Evolutionary conservation across 2,329 filamentous ascomycete genomes (phyloP), one percentile per base, ranked within the genome.

Genomic region (Taxawa tesnikishii): DNA sequence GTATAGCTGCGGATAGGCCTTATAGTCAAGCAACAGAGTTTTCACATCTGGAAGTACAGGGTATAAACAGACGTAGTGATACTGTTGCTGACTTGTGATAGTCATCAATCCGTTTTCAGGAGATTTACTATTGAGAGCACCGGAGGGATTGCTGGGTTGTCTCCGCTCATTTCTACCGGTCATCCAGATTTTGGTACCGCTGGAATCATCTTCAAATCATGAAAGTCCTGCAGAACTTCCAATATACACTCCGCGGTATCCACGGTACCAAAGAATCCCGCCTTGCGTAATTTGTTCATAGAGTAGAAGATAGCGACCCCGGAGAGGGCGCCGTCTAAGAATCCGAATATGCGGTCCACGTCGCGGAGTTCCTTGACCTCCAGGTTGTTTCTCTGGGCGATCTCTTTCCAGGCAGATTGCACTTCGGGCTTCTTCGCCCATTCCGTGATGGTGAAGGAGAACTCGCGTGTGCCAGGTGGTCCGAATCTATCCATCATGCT

Each of bases 391-490:
- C 58, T 48, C 31, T 51, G 38, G 23, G 56, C 55, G 4, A 70
- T 46, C 36, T 62, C 56, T 24, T 50, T 48, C 66, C 66, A 70
- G 2, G 61, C 58, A 13, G 56, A 41, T 26, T 57, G 46, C 4
- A 68, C 63, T 19, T 60, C 56, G 0, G 51, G 44, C 26, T 56
- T 45, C 32, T 55, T 48, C 1, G 65, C 61, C 67, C 67, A 71
- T 12, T 60, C 50, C 0, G 53, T 47, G 1, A 70, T 43, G 2
- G 48, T 58, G 38, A 63, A 67, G 1, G 49, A 50, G 10, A 51
- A 53, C 1, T 56, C 54, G 8, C 58, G 46, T 4, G 48, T 56
- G 4, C 43, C 48, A 5, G 55, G 51, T 1, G 64, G 60, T 0
- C 65, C 65, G 32, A 61, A 70, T 4, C 63, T 59, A 13, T n/a